phyloP scores from a whole-genome alignment of 2,329 filamentous ascomycete genomes.

The Aureobasidium sp. region DNA sequence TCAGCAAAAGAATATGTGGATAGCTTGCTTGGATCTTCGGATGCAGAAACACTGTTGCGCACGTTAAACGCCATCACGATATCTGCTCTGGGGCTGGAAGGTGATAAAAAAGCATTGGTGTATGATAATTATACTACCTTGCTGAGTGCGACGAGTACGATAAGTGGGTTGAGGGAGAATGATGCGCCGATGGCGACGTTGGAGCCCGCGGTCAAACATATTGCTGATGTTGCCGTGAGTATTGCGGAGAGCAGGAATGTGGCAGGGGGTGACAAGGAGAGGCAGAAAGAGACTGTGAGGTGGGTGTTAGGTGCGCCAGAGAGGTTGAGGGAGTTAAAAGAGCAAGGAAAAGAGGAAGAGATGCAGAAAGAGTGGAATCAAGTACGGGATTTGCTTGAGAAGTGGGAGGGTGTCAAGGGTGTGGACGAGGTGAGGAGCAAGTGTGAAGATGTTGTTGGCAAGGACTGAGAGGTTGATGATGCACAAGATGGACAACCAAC shows the following conservation, averaged over 20 bases:
- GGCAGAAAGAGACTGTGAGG: constrained; percentile 49
- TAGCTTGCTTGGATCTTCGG: constrained; percentile 38
- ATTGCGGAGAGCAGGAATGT: constrained; percentile 34
- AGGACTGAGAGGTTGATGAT: background rate
- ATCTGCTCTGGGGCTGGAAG: constrained; percentile 58
- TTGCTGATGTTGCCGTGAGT: constrained; percentile 52
- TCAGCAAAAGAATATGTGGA: constrained; percentile 61
- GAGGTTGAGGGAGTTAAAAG: constrained; percentile 50
- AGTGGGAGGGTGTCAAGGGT: constrained; percentile 38
- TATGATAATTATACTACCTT: constrained; percentile 98
- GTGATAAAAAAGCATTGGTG: constrained; percentile 91
- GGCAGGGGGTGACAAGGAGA: constrained; percentile 22
- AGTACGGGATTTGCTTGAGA: constrained; percentile 32
- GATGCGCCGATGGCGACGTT: constrained; percentile 71
- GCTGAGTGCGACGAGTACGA: constrained; percentile 93
- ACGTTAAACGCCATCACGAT: background rate
- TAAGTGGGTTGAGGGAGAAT: constrained; percentile 69
- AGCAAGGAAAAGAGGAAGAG: constrained; percentile 52
- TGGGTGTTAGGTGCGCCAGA: constrained; percentile 56
- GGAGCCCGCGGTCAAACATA: constrained; percentile 64
- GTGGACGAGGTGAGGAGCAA: constrained; percentile 32
- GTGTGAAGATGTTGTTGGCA: constrained; percentile 26
- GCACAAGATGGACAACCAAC: background rate
- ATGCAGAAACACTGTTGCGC: background rate
- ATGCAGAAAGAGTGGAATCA: constrained; percentile 46